Percentiles rank a stretch among this genome's conserved stretches.
Conservation (phyloP, 441 rosid genomes). For the Croton setiger region DNA sequence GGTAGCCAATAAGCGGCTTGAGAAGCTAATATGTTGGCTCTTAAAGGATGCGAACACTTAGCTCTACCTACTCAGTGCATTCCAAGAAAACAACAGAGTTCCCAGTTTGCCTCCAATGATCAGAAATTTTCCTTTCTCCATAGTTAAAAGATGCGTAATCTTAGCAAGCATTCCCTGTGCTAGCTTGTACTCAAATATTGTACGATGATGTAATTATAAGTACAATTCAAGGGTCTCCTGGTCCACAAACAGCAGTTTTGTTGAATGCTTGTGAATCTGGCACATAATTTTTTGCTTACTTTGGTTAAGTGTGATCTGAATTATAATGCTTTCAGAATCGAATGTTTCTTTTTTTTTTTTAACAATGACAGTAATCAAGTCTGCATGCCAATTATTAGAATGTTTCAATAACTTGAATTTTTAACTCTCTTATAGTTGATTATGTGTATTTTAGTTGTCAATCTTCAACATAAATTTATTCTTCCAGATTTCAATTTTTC, state of each 20-base stretch:
- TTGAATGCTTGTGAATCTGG: slow-evolving; percentile 5
- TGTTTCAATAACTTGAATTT: neutral
- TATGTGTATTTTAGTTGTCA: neutral
- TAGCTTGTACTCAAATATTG: no score
- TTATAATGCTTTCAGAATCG: neutral
- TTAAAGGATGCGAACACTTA: no score
- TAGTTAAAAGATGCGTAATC: no score
- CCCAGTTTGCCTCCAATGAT: no score
- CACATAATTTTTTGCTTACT: neutral
- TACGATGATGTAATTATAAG: no score
- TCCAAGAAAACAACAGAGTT: no score
- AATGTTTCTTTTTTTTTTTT: neutral
- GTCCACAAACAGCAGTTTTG: neutral
- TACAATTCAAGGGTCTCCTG: no score
- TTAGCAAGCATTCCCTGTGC: no score
- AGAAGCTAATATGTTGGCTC: no score
- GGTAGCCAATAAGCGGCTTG: no score
- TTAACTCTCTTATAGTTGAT: neutral
- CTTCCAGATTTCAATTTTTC: neutral
- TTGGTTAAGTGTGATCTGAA: neutral
- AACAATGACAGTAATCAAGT: neutral
- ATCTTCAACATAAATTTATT: neutral
- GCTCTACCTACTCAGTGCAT: no score
- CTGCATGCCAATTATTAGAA: neutral
- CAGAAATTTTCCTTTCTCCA: no score